These are phyloP conservation scores for Cyanodermella asteris DNA, from an alignment of 2,329 filamentous ascomycete genomes.

Conservation along the genomic window DNA sequence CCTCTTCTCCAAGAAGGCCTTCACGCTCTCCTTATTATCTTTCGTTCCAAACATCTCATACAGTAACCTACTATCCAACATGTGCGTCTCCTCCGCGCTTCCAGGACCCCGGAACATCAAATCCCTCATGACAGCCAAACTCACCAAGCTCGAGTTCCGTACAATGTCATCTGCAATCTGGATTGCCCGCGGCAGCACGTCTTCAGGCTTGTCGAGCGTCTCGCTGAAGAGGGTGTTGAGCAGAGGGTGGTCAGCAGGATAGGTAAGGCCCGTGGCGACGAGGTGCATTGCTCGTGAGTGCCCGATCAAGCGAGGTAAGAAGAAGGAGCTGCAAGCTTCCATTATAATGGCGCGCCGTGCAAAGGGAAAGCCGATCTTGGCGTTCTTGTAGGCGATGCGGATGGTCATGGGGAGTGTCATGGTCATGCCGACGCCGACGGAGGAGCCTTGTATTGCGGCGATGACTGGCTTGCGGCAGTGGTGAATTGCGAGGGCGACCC, in stretches of 20 bases:
- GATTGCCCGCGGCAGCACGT: constrained; percentile 20
- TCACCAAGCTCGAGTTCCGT: constrained; percentile 34
- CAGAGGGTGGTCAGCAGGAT: constrained; percentile 26
- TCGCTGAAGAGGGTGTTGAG: constrained; percentile 45
- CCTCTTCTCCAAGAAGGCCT: constrained; percentile 11
- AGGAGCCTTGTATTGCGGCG: constrained; percentile 31
- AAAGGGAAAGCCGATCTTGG: constrained; percentile 57
- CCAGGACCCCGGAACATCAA: constrained; percentile 28
- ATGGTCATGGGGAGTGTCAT: constrained; percentile 36
- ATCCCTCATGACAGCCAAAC: constrained; percentile 39
- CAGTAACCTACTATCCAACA: constrained; percentile 26
- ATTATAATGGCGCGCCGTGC: constrained; percentile 45
- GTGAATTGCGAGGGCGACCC: constrained; percentile 30
- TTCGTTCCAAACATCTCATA: background rate
- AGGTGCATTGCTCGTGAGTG: constrained; percentile 40
- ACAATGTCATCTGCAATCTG: constrained; percentile 38
- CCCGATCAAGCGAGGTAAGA: constrained; percentile 49
- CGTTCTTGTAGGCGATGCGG: constrained; percentile 31
- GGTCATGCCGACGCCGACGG: constrained; percentile 36
- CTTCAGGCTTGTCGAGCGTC: constrained; percentile 18
- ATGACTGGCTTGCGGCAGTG: constrained; percentile 35
- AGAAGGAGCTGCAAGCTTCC: constrained; percentile 51
- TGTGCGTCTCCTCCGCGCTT: constrained; percentile 39
- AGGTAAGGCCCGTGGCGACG: constrained; percentile 43
- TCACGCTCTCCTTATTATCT: constrained; percentile 6